These are phyloP conservation scores for Lyophyllum atratum DNA, from an alignment of 768 basidiomycete genomes.

Conservation along the genomic window DNA sequence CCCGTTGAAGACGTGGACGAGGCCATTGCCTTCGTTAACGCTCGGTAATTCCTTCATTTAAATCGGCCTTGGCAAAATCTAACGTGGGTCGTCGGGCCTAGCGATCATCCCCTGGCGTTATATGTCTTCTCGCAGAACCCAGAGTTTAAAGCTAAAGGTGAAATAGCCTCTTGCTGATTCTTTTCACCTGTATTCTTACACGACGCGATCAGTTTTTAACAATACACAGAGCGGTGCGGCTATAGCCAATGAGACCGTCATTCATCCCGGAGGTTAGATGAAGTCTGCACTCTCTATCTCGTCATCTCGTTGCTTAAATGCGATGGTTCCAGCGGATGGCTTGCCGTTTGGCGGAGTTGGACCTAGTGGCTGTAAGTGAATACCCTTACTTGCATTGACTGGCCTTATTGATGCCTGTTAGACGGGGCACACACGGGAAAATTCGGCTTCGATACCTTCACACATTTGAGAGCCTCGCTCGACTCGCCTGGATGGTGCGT, in stretches of 20 bases:
- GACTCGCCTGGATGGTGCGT: slow-evolving; percentile 62
- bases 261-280: slow-evolving; percentile 59
- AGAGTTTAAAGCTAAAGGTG: slow-evolving; percentile 63
- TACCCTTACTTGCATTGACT: neutral
- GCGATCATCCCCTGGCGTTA: slow-evolving; percentile 73
- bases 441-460: slow-evolving; percentile 76
- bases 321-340: slow-evolving; percentile 18
- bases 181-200: neutral
- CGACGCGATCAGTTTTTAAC: slow-evolving; percentile 52
- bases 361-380: slow-evolving; percentile 55
- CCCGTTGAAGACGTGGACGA: slow-evolving; percentile 71
- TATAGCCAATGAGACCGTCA: slow-evolving; percentile 66
- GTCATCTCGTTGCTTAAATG: neutral
- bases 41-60: slow-evolving; percentile 38
- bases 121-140: slow-evolving; percentile 74
- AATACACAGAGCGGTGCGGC: slow-evolving; percentile 74
- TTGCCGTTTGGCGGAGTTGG: slow-evolving; percentile 31
- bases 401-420: slow-evolving; percentile 25
- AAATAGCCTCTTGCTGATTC: neutral
- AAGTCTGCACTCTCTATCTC: neutral
- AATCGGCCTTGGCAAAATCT: neutral
- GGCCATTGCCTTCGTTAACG: slow-evolving; percentile 69
- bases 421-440: slow-evolving; percentile 76
- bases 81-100: slow-evolving; percentile 23
- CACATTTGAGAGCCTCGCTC: slow-evolving; percentile 64